phyloP scores from a whole-genome alignment of 768 basidiomycete species.

The Pholiota molesta region DNA sequence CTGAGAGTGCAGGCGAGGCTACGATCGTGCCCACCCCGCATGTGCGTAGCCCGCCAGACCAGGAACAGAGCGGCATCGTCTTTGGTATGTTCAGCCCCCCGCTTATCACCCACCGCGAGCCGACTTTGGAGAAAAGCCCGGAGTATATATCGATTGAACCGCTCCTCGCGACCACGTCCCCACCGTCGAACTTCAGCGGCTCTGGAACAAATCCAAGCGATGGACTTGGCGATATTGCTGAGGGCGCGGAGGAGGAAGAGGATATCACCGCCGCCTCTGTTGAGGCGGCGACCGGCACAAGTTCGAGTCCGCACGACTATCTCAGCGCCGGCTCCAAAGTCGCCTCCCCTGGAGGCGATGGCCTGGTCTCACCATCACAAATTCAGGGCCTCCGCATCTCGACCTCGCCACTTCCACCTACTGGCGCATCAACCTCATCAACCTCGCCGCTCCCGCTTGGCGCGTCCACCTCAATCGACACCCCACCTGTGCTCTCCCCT shows the following conservation, averaged over 20 bases:
- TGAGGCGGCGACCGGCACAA: slow-evolving; percentile 10
- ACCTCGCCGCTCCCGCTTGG: slow-evolving; percentile 15
- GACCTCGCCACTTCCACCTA: slow-evolving; percentile 40
- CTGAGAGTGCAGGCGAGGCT: slow-evolving; percentile 5
- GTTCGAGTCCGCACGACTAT: neutral
- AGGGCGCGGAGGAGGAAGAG: slow-evolving; percentile 63
- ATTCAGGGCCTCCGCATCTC: slow-evolving; percentile 63
- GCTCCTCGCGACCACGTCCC: slow-evolving; percentile 42
- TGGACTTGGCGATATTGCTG: slow-evolving; percentile 61
- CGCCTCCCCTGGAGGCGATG: neutral
- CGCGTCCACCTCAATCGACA: slow-evolving; percentile 22
- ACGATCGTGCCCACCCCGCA: slow-evolving; percentile 26
- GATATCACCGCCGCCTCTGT: slow-evolving; percentile 25
- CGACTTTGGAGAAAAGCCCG: slow-evolving; percentile 10
- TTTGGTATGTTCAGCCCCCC: slow-evolving; percentile 26
- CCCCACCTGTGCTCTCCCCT: slow-evolving; percentile 29
- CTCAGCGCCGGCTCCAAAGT: neutral
- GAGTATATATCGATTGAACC: slow-evolving; percentile 51
- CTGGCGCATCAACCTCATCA: slow-evolving; percentile 22
- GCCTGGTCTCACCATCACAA: slow-evolving; percentile 37
- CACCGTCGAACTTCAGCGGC: slow-evolving; percentile 19
- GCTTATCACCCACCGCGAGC: slow-evolving; percentile 10
- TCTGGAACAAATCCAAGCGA: slow-evolving; percentile 28
- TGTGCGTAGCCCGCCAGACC: slow-evolving; percentile 18
- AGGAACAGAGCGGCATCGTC: slow-evolving; percentile 14